phyloP scores from a whole-genome alignment of 1,139 yeast genomes.

The Suhomyces terraborum region DNA sequence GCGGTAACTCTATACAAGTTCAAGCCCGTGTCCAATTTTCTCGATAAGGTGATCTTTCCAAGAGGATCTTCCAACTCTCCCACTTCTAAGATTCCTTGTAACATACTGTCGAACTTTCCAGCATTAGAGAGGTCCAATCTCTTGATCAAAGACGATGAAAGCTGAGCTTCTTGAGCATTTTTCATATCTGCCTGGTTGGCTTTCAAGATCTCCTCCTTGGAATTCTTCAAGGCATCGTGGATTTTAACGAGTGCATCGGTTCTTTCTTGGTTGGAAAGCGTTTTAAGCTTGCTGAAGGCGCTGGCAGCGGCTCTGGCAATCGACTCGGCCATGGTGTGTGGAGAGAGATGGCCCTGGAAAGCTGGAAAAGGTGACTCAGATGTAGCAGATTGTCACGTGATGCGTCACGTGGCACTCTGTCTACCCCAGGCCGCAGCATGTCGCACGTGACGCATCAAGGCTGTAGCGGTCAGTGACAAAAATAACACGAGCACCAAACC shows the following conservation, averaged over 20 bases:
- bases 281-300: constrained; percentile 80
- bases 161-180: constrained; percentile 57
- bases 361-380: not conserved
- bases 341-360: no score
- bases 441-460: constrained; percentile 6
- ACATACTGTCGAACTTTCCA: constrained; percentile 90
- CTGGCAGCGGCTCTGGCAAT: constrained; percentile 78
- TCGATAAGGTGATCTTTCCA: constrained; percentile 80
- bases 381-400: no score
- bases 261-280: constrained; percentile 71
- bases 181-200: constrained; percentile 79
- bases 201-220: constrained; percentile 61
- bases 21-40: constrained; percentile 83
- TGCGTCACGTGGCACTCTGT: not conserved
- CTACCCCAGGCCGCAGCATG: not conserved
- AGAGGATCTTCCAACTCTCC: constrained; percentile 87
- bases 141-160: constrained; percentile 72
- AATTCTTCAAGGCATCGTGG: constrained; percentile 61
- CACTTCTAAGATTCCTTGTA: constrained; percentile 92
- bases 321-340: constrained; percentile 58
- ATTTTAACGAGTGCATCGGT: constrained; percentile 72
- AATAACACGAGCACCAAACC: constrained; percentile 7
- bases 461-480: constrained; percentile 1
- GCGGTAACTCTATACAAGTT: constrained; percentile 81
- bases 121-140: constrained; percentile 78